phyloP scores from a whole-genome alignment of 768 basidiomycete genomes.

The Multifurca ochricompacta region DNA sequence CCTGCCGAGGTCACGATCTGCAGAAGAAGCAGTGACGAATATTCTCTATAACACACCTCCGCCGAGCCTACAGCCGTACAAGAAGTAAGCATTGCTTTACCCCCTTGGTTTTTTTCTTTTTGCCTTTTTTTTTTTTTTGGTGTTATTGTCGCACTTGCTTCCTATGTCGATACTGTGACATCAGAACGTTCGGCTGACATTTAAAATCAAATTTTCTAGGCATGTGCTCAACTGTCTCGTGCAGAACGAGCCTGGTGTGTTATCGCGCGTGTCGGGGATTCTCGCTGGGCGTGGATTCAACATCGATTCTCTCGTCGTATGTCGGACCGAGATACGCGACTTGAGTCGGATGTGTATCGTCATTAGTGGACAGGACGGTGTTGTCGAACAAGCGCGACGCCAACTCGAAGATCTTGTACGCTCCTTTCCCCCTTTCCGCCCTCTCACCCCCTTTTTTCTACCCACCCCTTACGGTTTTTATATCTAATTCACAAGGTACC shows the following conservation, averaged over 20 bases:
- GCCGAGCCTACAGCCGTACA: constrained; percentile 84
- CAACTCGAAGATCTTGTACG: constrained; percentile 94
- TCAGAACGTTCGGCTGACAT: not conserved
- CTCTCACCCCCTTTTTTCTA: not conserved
- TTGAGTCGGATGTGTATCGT: constrained; percentile 98
- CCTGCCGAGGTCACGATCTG: constrained; percentile 72
- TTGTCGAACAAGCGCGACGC: constrained; percentile 92
- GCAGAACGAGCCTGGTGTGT: constrained; percentile 98
- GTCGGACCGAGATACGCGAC: constrained; percentile 95
- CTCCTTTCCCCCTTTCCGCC: constrained; percentile 16
- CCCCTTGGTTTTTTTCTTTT: too few relatives aligned
- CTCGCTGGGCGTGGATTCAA: constrained; percentile 97
- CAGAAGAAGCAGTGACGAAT: constrained; percentile 96
- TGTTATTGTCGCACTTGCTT: constrained; percentile 18
- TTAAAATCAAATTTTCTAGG: constrained; percentile 36
- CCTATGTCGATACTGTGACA: not conserved
- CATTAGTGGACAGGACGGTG: constrained; percentile 91
- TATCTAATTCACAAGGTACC: constrained; percentile 67
- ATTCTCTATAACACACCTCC: constrained; percentile 96
- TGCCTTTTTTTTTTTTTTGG: not conserved
- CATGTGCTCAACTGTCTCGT: constrained; percentile 97
- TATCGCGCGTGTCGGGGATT: constrained; percentile 95
- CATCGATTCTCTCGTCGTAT: constrained; percentile 97
- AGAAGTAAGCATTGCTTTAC: constrained; percentile 53
- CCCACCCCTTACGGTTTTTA: too few relatives aligned